phyloP scores from a whole-genome alignment of 805 yeast species.

The Metschnikowia dekortorum region DNA sequence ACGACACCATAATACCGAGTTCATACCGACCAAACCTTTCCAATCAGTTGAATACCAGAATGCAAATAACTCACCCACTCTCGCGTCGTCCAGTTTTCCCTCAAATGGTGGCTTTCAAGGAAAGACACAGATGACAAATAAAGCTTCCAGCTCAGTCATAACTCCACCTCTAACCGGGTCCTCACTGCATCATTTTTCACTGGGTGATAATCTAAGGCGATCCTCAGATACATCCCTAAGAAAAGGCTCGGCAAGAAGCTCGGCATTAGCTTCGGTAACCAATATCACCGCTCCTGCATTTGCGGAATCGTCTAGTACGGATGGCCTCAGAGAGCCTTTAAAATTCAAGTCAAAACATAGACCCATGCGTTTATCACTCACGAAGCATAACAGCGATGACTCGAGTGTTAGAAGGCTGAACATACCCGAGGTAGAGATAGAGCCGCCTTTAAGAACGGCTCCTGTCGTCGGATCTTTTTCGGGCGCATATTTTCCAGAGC shows the following conservation, averaged over 20 bases:
- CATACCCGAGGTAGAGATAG: conserved; percentile 3
- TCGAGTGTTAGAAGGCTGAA: neutral
- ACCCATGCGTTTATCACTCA: conserved; percentile 37
- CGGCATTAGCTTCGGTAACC: neutral
- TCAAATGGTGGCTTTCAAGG: neutral
- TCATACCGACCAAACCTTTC: neutral
- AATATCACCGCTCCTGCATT: conserved; percentile 4
- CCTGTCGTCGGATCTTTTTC: conserved; percentile 19
- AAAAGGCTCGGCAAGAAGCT: neutral
- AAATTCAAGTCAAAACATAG: conserved; percentile 36
- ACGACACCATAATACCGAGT: neutral
- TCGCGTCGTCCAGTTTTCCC: neutral
- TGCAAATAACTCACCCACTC: neutral
- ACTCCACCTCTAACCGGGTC: conserved; percentile 1
- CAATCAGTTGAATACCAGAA: neutral
- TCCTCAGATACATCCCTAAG: neutral
- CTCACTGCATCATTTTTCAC: neutral
- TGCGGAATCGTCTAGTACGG: conserved; percentile 2
- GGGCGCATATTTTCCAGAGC: conserved; percentile 11
- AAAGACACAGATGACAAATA: neutral
- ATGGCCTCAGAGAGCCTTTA: conserved; percentile 14
- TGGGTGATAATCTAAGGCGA: neutral
- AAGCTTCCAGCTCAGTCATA: neutral
- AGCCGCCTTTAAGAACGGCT: conserved; percentile 20
- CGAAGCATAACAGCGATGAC: conserved; percentile 16